Evolutionary conservation across 2,329 filamentous ascomycete species (phyloP).

Genomic region (Drechslerella coelobrocha): DNA sequence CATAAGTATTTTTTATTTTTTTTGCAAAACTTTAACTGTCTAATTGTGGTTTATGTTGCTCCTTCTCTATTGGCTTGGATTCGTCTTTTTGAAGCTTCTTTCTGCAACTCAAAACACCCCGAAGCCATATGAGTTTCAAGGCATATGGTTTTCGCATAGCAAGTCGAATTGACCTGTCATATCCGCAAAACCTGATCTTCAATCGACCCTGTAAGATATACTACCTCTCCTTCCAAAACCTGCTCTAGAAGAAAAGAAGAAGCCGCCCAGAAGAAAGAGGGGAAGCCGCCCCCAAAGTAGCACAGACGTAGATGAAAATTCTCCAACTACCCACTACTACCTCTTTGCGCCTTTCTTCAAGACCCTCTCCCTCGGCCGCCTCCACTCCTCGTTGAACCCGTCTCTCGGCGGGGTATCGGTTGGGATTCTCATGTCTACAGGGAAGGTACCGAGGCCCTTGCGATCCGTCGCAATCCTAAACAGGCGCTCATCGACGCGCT

Average conservation of each 20-base stretch:
- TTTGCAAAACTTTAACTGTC: conserved; percentile 28
- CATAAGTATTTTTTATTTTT: conserved; percentile 37
- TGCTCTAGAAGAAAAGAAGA: conserved; percentile 19
- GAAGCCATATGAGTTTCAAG: no score
- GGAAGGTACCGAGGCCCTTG: conserved; percentile 78
- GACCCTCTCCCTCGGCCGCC: conserved; percentile 61
- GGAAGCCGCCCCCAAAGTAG: no score
- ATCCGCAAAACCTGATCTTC: conserved; percentile 3
- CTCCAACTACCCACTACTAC: conserved; percentile 21
- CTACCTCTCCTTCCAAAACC: no score
- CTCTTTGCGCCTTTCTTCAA: conserved; percentile 49
- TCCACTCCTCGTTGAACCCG: conserved; percentile 96
- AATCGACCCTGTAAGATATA: no score
- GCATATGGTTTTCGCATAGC: conserved; percentile 50
- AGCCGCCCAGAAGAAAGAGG: background rate
- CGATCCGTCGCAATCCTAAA: conserved; percentile 91
- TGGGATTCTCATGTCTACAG: conserved; percentile 84
- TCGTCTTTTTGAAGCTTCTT: background rate
- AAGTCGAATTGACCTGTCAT: conserved; percentile 11
- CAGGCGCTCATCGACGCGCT: conserved; percentile 67
- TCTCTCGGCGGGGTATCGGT: conserved; percentile 79
- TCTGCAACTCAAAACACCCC: background rate
- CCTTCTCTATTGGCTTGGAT: conserved; percentile 10
- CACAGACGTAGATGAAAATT: no score
- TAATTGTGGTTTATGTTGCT: conserved; percentile 27